Evolutionary conservation across 106 monocot genomes (phyloP), one percentile per base, ranked within the genome.

Genomic region (Dendrobium huoshanense): DNA sequence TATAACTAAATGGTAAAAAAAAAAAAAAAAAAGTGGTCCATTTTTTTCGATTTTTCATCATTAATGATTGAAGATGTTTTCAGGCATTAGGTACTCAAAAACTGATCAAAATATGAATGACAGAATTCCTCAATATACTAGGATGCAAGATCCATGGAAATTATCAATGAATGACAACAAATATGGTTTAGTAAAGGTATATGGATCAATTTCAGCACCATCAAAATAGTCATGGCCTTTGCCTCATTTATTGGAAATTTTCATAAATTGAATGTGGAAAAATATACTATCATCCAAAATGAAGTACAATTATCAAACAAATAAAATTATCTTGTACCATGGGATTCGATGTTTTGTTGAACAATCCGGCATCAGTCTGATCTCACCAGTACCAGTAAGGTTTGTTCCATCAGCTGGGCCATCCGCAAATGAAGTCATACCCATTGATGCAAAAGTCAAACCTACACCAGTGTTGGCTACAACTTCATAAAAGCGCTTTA

Each of bases 321-420:
- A 74, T 19, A 5, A 43, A 20, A 67, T 15, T 31, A 74, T 11
- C 5, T 40, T 17, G 22, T 98, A 99, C 99, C 99, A 99, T 81
- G 99, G 99, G 80, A 99, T 31, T 79, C 24, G 91, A 33, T 79
- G 68, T 75, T 86, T 88, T 76, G 99, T 99, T 55, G 88, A 82
- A 65, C 91, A 78, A 81, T 99, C 99, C 55, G 99, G 95, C 45
- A 99, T 75, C 73, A 99, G 87, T 80, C 99, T 92, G 76, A 99
- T 88, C 85, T 99, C 99, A 31, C 99, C 99, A 5, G 86, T 88
- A 41, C 61, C 90, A 78, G 89, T 93, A 55, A 99, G 87, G 80
- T 86, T 88, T 19, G 88, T 84, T 15, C 88, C 91, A 74, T 87
- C 88, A 61, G 87, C 91, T 78, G 91, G 88, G 41, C 82, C 92